phyloP scores from a whole-genome alignment of 495 filamentous ascomycete genomes.

The Staphylotrichum tortipilum region DNA sequence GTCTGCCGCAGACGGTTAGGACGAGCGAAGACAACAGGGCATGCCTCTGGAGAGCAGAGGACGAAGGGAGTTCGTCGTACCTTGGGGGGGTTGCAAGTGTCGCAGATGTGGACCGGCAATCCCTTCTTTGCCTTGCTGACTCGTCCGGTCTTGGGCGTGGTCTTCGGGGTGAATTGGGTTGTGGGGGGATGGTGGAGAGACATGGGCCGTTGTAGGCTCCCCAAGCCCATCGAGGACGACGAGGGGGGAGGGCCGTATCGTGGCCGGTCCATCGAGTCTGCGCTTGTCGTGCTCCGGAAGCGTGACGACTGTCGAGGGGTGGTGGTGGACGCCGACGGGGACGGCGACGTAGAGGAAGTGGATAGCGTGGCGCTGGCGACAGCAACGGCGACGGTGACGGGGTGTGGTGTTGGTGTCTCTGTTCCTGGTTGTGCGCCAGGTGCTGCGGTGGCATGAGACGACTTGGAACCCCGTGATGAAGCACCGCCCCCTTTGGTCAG shows the following conservation, averaged over 20 bases:
- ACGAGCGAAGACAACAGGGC: slow-evolving; percentile 7
- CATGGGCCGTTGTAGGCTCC: slow-evolving; percentile 33
- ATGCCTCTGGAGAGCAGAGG: not conserved
- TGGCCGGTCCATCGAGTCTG: slow-evolving; percentile 38
- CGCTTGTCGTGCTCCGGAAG: slow-evolving; percentile 35
- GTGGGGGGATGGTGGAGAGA: slow-evolving; percentile 20
- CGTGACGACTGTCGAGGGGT: slow-evolving; percentile 22
- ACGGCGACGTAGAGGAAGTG: slow-evolving; percentile 2
- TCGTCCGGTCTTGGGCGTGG: slow-evolving; percentile 64
- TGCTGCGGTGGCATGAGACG: too few relatives aligned
- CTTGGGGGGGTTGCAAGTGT: slow-evolving; percentile 55
- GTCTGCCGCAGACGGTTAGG: slow-evolving; percentile 39
- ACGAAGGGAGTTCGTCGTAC: slow-evolving; percentile 29
- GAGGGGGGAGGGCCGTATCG: slow-evolving; percentile 29
- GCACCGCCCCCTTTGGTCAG: slow-evolving; percentile 19
- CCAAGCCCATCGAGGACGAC: slow-evolving; percentile 25
- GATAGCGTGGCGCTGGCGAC: too few relatives aligned
- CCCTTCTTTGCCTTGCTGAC: slow-evolving; percentile 81
- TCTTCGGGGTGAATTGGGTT: slow-evolving; percentile 38
- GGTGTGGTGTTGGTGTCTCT: too few relatives aligned
- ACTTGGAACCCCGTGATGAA: slow-evolving; percentile 14
- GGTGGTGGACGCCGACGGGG: slow-evolving; percentile 10
- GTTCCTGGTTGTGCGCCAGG: too few relatives aligned
- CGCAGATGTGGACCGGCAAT: slow-evolving; percentile 67
- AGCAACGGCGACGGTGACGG: too few relatives aligned